Evolutionary conservation across 225 moss, liverwort and hornwort species (phyloP).

Genomic region (Polytrichum commune): DNA sequence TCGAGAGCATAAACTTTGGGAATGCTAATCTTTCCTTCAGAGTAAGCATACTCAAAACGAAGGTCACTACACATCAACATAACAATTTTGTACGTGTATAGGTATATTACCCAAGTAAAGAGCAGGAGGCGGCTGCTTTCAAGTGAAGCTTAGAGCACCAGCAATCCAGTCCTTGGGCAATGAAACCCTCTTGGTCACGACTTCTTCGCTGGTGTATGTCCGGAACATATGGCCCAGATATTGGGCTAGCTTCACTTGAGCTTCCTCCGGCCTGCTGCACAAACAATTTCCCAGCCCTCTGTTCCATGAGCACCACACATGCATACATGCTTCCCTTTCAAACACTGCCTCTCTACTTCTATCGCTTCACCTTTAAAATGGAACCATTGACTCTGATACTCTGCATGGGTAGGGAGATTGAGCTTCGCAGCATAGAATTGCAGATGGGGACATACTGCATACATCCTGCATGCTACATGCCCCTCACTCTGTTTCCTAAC

Average conservation of each 20-base stretch:
- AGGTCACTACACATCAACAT: no score
- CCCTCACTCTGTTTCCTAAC: no score
- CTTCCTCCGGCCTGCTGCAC: constrained; percentile 42
- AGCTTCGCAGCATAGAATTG: no score
- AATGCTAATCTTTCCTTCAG: no score
- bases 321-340: background rate
- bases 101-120: constrained; percentile 35
- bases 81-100: no score
- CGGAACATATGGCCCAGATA: constrained; percentile 54
- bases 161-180: constrained; percentile 43
- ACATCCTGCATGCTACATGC: no score
- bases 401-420: no score
- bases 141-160: constrained; percentile 48
- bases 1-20: no score
- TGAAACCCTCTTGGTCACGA: constrained; percentile 52
- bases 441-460: no score
- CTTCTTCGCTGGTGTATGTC: constrained; percentile 28
- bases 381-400: no score
- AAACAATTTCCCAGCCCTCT: no score
- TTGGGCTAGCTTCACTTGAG: constrained; percentile 42
- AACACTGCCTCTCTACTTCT: background rate
- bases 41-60: no score
- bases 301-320: background rate
- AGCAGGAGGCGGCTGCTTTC: constrained; percentile 49
- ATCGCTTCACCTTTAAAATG: background rate